Evolutionary conservation across 371 early-diverging fungal genomes (phyloP).

Genomic region (Mortierella polycephala): DNA sequence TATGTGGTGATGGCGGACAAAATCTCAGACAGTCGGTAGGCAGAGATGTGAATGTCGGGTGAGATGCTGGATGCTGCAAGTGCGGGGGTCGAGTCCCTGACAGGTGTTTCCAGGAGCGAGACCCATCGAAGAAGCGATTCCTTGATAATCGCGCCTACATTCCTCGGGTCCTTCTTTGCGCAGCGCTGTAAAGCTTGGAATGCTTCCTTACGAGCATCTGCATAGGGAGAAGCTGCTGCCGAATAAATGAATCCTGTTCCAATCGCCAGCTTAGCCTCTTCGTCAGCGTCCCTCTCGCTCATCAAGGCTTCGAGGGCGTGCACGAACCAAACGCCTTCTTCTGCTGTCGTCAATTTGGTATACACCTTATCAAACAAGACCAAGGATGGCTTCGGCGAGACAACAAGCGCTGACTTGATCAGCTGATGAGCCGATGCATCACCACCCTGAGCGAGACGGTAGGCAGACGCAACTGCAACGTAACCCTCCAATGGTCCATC

Average conservation of each 20-base stretch:
- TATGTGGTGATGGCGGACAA: constrained; percentile 72
- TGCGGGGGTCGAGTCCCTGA: constrained; percentile 63
- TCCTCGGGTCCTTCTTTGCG: constrained; percentile 55
- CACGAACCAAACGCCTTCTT: constrained; percentile 82
- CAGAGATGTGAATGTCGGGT: constrained; percentile 57
- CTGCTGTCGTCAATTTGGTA: constrained; percentile 72
- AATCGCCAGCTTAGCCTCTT: constrained; percentile 37
- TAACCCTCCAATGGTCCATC: constrained; percentile 82
- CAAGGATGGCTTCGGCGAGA: constrained; percentile 73
- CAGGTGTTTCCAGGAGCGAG: constrained; percentile 57
- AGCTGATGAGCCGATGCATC: constrained; percentile 41
- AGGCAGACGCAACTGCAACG: constrained; percentile 63
- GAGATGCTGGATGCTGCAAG: constrained; percentile 63
- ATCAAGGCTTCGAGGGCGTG: constrained; percentile 68
- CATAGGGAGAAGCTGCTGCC: constrained; percentile 62
- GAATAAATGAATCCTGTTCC: constrained; percentile 64
- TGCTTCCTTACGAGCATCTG: constrained; percentile 63
- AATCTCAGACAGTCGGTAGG: constrained; percentile 69
- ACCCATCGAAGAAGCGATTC: constrained; percentile 67
- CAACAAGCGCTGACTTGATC: constrained; percentile 47
- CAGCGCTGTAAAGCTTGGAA: constrained; percentile 59
- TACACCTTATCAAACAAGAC: constrained; percentile 86
- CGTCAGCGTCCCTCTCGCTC: constrained; percentile 27
- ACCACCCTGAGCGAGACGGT: constrained; percentile 33
- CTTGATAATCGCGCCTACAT: constrained; percentile 57